These are phyloP conservation scores for Candida labiduridarum DNA, from an alignment of 1,139 yeast species.

Conservation along the genomic window DNA sequence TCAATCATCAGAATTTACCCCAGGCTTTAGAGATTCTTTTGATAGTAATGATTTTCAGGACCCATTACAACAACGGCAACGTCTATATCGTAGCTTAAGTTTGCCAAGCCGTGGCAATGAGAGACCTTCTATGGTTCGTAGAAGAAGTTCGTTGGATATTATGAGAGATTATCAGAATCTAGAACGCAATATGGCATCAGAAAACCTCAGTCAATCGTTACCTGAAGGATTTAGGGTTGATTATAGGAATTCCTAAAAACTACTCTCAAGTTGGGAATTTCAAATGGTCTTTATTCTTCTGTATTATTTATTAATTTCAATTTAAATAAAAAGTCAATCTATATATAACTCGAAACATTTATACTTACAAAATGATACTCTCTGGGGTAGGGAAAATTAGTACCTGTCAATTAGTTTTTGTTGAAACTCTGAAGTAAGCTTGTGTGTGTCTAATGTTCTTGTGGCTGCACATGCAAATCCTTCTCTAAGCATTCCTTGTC, in stretches of 20 bases:
- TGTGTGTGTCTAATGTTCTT: background rate
- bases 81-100: background rate
- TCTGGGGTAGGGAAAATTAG: too few species aligned
- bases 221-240: slow-evolving; percentile 6
- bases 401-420: background rate
- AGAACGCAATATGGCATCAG: background rate
- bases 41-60: background rate
- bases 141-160: background rate
- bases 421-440: background rate
- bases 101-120: background rate
- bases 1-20: background rate
- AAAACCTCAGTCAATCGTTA: background rate
- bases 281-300: background rate
- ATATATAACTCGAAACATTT: background rate
- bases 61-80: background rate
- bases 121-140: background rate
- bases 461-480: background rate
- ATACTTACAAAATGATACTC: background rate
- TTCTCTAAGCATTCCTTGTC: background rate
- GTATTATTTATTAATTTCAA: background rate
- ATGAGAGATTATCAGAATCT: background rate
- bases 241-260: background rate
- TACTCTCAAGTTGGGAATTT: background rate
- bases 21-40: background rate
- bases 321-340: background rate